Conservation (phyloP, 805 yeast genomes). For the Saccharomycopsis sp. region DNA sequence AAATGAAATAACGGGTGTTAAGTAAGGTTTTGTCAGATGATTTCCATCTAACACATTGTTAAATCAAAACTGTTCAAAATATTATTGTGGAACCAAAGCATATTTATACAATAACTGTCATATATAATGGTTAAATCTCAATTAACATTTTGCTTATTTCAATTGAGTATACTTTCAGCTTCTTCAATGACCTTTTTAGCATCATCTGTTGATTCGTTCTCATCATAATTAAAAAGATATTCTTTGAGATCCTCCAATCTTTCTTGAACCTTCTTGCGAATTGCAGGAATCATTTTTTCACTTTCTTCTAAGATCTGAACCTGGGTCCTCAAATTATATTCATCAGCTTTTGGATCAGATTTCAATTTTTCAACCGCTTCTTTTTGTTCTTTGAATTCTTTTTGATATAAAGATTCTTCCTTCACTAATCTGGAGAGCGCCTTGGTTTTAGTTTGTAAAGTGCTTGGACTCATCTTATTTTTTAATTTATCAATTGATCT, state of each 20-base stretch:
- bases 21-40: no score
- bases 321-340: constrained; percentile 52
- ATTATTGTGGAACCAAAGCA: no score
- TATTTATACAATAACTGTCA: no score
- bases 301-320: constrained; percentile 46
- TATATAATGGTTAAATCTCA: no score
- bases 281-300: constrained; percentile 38
- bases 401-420: constrained; percentile 51
- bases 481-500: background rate
- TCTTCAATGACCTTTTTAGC: background rate
- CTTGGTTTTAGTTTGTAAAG: constrained; percentile 53
- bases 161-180: no score
- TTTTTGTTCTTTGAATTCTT: constrained; percentile 48
- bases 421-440: constrained; percentile 61
- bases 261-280: constrained; percentile 32
- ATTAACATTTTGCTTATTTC: no score
- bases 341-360: constrained; percentile 36
- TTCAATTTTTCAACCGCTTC: constrained; percentile 37
- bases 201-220: constrained; percentile 1
- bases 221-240: constrained; percentile 1
- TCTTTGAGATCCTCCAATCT: constrained; percentile 29
- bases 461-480: constrained; percentile 12
- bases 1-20: no score
- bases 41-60: no score
- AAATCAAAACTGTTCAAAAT: no score